A percentile compares a stretch with the other conserved stretches of the same genome.
Conservation (phyloP, 2,329 filamentous ascomycete genomes). For the Mycosphaerella sp. region DNA sequence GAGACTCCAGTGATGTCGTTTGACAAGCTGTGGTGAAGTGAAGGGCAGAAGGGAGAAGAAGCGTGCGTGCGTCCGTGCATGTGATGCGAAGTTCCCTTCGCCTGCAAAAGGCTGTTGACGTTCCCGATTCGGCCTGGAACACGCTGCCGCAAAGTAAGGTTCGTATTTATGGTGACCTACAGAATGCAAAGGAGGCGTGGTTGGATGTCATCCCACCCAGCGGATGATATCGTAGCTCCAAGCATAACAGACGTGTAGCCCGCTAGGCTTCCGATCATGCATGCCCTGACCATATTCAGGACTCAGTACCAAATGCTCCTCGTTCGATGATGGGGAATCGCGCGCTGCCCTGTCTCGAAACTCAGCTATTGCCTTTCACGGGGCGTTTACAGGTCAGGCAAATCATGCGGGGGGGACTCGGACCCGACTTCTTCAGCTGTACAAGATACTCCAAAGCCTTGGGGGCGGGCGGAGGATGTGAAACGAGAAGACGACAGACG, state of each 20-base stretch:
- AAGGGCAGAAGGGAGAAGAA: background rate
- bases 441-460: background rate
- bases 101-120: too few relatives aligned
- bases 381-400: background rate
- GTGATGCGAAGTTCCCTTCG: background rate
- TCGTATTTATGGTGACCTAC: background rate
- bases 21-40: conserved; percentile 2
- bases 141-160: background rate
- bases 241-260: background rate
- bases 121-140: background rate
- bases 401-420: conserved; percentile 8
- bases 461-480: too few relatives aligned
- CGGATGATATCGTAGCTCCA: background rate
- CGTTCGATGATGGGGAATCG: conserved; percentile 21
- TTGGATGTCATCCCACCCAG: background rate
- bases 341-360: conserved; percentile 17
- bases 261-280: background rate
- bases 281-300: background rate
- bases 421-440: background rate
- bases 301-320: conserved; percentile 18
- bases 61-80: too few relatives aligned
- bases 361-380: conserved; percentile 12
- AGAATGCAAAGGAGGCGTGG: background rate
- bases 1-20: conserved; percentile 7
- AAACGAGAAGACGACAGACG: conserved; percentile 12